Evolutionary conservation across 331 rosid species (phyloP).

Genomic region (Ulmus americana): DNA sequence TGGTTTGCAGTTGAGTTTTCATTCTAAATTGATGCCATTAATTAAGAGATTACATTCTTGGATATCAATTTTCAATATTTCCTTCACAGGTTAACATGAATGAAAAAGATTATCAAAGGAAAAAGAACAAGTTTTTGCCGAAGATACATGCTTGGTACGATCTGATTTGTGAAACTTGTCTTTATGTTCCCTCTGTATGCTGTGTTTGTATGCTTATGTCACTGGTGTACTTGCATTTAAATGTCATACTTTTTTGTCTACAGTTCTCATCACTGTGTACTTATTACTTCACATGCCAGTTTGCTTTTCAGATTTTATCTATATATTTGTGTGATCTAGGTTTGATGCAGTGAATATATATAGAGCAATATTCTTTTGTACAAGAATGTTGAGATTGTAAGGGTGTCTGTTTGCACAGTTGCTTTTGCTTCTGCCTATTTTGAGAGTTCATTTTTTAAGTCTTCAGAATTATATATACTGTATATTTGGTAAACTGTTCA

Average conservation of each 20-base stretch:
- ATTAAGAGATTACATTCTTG: not conserved
- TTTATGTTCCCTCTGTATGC: constrained; percentile 3
- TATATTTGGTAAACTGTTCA: no score
- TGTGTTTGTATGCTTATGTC: not conserved
- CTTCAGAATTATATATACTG: not conserved
- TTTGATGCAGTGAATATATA: not conserved
- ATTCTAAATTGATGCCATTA: not conserved
- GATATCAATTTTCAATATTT: constrained; percentile 9
- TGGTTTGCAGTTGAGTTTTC: not conserved
- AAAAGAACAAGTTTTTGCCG: constrained; percentile 92
- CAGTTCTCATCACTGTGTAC: not conserved
- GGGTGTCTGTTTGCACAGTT: not conserved
- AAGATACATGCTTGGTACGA: constrained; percentile 94
- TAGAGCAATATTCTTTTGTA: not conserved
- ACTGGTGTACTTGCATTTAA: not conserved
- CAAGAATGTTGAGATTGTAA: not conserved
- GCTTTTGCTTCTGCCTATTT: not conserved
- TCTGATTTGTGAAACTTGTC: constrained; percentile 1
- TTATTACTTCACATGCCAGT: not conserved
- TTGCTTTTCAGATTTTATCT: not conserved
- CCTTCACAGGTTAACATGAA: constrained; percentile 86
- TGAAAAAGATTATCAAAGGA: constrained; percentile 93
- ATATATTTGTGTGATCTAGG: not conserved
- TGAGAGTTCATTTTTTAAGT: not conserved
- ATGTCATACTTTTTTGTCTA: not conserved